Base-by-base conservation (phyloP, 805 yeast genomes). In the Candida nanaspora region DNA sequence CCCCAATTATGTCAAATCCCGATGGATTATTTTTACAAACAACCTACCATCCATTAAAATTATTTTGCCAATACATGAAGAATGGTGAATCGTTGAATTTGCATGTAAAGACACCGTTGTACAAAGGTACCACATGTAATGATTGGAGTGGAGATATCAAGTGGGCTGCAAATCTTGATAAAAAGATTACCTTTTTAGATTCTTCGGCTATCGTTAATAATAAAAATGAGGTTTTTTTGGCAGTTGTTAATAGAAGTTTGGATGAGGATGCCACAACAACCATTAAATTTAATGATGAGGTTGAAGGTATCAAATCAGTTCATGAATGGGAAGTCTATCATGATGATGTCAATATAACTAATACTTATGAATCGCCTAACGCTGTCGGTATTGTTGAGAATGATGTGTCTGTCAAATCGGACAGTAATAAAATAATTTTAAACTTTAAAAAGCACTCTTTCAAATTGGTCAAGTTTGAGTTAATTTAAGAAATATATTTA, bases 1-100 rank as follows among this genome's bases (percentile, higher is more conserved):
- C 66, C 2, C 66, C 66, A 13, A 54, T 61, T 25, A 54, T 57
- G 61, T 53, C 66, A 15, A 51, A 52, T 23, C 43, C 44, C 11
- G 34, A 46, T 2, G 50, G 54, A 3, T n/a, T 55, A 25, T 56
- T 56, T 40, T 41, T 56, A 37, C 66, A 61, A 46, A 52, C 65
- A 1, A 59, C 56, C 7, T 61, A 58, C 40, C 44, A 50, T 37
- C 59, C 65, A 15, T 41, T 57, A 22, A 37, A 38, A 42, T 47
- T 61, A 29, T 61, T 58, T 32, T 51, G 58, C 14, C 49, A 56
- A n/a, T 52, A 56, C 38, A 57, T 61, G 64, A 51, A 63, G 38
- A 41, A 44, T 22, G 66, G 66, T 8, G 38, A 55, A 13, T 42
- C 60, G 11, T 41, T 61, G 38, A 50, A 56, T 38, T 39, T 61